phyloP scores from a whole-genome alignment of 2,329 filamentous ascomycete species.

The Huntiella moniliformis region DNA sequence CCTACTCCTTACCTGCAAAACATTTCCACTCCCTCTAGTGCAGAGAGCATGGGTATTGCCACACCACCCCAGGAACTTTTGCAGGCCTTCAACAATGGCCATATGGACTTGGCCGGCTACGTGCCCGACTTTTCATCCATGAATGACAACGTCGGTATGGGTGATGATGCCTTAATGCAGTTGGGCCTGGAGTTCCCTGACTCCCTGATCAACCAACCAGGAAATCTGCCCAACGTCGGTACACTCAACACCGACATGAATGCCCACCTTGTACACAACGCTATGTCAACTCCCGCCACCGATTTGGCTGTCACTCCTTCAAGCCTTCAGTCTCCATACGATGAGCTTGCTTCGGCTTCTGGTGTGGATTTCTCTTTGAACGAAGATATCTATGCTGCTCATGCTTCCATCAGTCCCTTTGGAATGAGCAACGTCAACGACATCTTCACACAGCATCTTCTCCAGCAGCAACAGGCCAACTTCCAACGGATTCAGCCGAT shows the following conservation, averaged over 20 bases:
- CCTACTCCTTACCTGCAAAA: conserved; percentile 41
- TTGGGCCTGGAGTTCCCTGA: conserved; percentile 10
- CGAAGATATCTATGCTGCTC: conserved; percentile 42
- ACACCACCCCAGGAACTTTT: conserved; percentile 37
- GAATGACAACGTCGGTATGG: conserved; percentile 25
- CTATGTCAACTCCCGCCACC: not conserved
- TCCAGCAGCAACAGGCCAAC: not conserved
- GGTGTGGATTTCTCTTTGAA: conserved; percentile 36
- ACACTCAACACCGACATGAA: too few species aligned
- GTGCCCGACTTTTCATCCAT: conserved; percentile 14
- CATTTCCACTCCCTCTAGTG: conserved; percentile 43
- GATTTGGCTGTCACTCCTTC: conserved; percentile 9
- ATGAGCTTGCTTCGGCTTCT: conserved; percentile 24
- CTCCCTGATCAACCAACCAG: not conserved
- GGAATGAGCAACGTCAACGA: conserved; percentile 27
- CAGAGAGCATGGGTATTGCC: conserved; percentile 23
- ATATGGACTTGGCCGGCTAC: conserved; percentile 25
- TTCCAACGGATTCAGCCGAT: conserved; percentile 13
- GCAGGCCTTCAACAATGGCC: conserved; percentile 17
- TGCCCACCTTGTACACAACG: too few species aligned
- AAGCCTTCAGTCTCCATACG: conserved; percentile 7
- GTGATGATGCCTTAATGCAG: conserved; percentile 15
- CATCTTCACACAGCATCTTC: conserved; percentile 19
- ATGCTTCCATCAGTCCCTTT: too few species aligned
- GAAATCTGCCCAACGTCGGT: too few species aligned